Evolutionary conservation across 2,329 filamentous ascomycete species (phyloP).

Genomic region (Pseudogymnoascus sp.): DNA sequence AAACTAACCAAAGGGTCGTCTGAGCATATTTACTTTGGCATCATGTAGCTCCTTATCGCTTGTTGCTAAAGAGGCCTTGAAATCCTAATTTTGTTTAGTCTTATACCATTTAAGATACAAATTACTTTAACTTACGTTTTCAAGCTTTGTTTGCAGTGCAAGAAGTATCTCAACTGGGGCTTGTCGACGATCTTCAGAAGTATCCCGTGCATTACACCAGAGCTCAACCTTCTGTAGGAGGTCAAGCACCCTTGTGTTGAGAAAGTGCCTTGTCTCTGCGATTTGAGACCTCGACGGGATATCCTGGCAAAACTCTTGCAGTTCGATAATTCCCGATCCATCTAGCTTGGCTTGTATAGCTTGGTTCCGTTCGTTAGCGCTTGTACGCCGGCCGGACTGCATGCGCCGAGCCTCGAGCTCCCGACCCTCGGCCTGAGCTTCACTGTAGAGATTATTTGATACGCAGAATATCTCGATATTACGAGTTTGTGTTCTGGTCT

Average conservation of each 20-base stretch:
- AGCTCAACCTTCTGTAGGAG: conserved; percentile 13
- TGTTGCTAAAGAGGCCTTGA: conserved; percentile 6
- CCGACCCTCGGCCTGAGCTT: background rate
- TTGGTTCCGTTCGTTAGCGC: background rate
- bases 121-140: conserved; percentile 8
- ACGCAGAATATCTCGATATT: conserved; percentile 13
- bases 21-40: conserved; percentile 10
- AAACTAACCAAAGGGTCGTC: conserved; percentile 10
- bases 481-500: background rate
- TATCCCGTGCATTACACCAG: conserved; percentile 13
- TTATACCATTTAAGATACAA: background rate
- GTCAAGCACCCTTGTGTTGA: conserved; percentile 9
- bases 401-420: background rate
- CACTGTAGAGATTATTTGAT: conserved; percentile 12
- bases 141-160: conserved; percentile 10
- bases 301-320: conserved; percentile 10
- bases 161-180: conserved; percentile 8
- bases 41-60: background rate
- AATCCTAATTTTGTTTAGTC: conserved; percentile 9
- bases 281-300: conserved; percentile 14
- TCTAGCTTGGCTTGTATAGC: conserved; percentile 8
- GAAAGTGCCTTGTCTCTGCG: conserved; percentile 15
- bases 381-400: background rate
- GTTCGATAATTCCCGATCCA: conserved; percentile 10
- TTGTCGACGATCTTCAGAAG: background rate